phyloP scores from a whole-genome alignment of 2,329 filamentous ascomycete genomes.

The Claviceps sp. region DNA sequence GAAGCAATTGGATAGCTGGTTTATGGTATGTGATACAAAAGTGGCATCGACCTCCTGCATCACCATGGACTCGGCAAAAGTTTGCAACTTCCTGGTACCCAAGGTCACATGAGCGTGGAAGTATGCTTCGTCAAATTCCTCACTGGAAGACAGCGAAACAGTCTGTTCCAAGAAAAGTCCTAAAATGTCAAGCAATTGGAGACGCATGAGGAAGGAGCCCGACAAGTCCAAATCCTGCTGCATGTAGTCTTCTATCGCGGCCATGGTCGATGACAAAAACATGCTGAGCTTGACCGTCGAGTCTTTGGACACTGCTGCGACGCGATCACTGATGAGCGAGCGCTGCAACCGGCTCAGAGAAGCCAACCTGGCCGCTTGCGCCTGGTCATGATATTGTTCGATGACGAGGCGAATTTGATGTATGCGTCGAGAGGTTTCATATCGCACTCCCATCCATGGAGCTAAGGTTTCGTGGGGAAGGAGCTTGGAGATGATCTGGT shows the following conservation, averaged over 20 bases:
- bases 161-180: constrained; percentile 44
- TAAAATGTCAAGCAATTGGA: constrained; percentile 23
- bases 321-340: constrained; percentile 39
- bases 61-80: constrained; percentile 13
- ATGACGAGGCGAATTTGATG: constrained; percentile 28
- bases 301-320: constrained; percentile 45
- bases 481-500: constrained; percentile 36
- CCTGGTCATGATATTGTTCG: constrained; percentile 23
- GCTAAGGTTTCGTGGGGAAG: constrained; percentile 23
- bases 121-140: constrained; percentile 44
- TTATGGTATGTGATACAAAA: constrained; percentile 27
- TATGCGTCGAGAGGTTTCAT: constrained; percentile 36
- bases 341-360: constrained; percentile 47
- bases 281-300: constrained; percentile 40
- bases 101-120: constrained; percentile 51
- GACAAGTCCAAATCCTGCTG: constrained; percentile 15
- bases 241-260: constrained; percentile 30
- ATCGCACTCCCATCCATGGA: constrained; percentile 38
- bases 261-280: constrained; percentile 35
- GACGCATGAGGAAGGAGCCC: neutral
- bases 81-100: constrained; percentile 30
- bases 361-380: constrained; percentile 34
- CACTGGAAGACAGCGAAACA: constrained; percentile 29
- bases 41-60: constrained; percentile 16
- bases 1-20: constrained; percentile 43